Percentiles rank a stretch among this genome's conserved stretches.
Conservation (phyloP, 352 stramenopile species). For the Globisporangium cederbergense region DNA sequence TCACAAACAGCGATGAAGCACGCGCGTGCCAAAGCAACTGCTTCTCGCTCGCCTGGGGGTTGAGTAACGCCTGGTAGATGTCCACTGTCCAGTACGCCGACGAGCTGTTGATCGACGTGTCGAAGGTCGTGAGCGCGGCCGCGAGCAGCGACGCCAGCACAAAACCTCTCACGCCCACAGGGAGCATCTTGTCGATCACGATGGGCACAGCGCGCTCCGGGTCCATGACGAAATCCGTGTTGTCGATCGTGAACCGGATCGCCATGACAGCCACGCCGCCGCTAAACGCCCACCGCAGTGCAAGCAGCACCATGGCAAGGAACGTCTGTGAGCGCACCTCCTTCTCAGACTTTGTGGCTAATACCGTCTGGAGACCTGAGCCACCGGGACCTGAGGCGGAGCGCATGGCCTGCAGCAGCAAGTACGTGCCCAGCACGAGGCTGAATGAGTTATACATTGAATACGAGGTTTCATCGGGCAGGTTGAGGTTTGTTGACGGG, state of each 20-base stretch:
- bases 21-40: conserved; percentile 68
- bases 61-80: conserved; percentile 74
- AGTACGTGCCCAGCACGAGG: conserved; percentile 52
- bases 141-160: conserved; percentile 67
- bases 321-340: conserved; percentile 79
- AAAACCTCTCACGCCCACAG: conserved; percentile 58
- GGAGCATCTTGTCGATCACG: conserved; percentile 74
- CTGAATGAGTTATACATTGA: conserved; percentile 77
- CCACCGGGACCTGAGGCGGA: conserved; percentile 66
- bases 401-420: conserved; percentile 62
- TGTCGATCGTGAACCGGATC: conserved; percentile 59
- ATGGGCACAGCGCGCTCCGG: conserved; percentile 70
- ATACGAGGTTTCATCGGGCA: conserved; percentile 50
- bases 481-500: conserved; percentile 26
- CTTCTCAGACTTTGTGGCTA: conserved; percentile 77
- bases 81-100: conserved; percentile 83
- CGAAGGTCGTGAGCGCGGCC: conserved; percentile 74
- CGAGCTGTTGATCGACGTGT: conserved; percentile 75
- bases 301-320: conserved; percentile 67
- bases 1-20: conserved; percentile 50
- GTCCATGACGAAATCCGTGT: conserved; percentile 45
- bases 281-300: conserved; percentile 75
- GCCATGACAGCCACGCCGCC: conserved; percentile 64
- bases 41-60: conserved; percentile 46
- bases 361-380: conserved; percentile 62